These are phyloP conservation scores for Wallemia mellicola DNA, from an alignment of 1,284 basidiomycete genomes.

Conservation along the genomic window DNA sequence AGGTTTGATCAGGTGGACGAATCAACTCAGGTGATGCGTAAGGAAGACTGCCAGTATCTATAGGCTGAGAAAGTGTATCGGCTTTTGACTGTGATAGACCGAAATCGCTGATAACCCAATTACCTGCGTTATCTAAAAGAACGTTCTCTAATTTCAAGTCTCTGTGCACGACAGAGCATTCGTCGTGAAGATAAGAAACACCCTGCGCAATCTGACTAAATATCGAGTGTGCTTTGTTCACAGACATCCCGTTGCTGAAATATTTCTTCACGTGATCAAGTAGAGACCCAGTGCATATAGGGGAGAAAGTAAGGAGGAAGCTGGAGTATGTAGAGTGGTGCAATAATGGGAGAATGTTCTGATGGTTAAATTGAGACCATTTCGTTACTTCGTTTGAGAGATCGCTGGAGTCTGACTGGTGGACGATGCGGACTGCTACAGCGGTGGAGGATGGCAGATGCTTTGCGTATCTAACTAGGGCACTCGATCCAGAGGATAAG, in stretches of 20 bases:
- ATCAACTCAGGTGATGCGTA: background rate
- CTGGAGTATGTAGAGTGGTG: background rate
- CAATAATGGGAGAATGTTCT: background rate
- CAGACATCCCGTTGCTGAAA: background rate
- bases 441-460: background rate
- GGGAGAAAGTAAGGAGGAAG: background rate
- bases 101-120: slow-evolving; percentile 98
- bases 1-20: background rate
- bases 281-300: background rate
- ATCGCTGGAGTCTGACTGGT: background rate
- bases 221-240: slow-evolving; percentile 14
- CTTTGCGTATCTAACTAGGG: background rate
- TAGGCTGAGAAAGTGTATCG: background rate
- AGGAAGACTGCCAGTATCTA: background rate
- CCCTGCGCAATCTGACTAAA: slow-evolving; percentile 96
- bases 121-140: slow-evolving; percentile 80
- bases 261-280: background rate
- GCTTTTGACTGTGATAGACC: slow-evolving; percentile 26
- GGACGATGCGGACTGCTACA: background rate
- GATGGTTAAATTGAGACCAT: background rate
- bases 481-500: background rate
- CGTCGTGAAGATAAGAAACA: slow-evolving; percentile 94
- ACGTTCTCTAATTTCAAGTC: slow-evolving; percentile 98
- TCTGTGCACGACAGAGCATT: slow-evolving; percentile 82
- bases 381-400: background rate